Evolutionary conservation across 208 protist genomes (phyloP).

Genomic region (Trichomonas vaginalis): DNA sequence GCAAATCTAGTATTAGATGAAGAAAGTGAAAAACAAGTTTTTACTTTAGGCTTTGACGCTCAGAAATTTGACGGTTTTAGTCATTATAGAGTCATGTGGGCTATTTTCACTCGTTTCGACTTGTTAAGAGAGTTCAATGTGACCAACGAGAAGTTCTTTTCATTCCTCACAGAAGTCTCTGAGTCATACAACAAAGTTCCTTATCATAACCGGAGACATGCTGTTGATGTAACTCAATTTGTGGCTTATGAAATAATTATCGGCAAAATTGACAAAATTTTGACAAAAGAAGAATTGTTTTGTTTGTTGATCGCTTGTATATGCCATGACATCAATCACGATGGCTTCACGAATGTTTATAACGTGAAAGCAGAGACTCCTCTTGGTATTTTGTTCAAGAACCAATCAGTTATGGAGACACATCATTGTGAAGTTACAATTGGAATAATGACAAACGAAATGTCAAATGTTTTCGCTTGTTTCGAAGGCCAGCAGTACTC

Average conservation of each 20-base stretch:
- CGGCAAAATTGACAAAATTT: slow-evolving; percentile 42
- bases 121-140: slow-evolving; percentile 19
- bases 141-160: neutral
- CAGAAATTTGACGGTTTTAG: neutral
- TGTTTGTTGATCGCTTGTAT: slow-evolving; percentile 60
- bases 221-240: slow-evolving; percentile 49
- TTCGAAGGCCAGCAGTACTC: slow-evolving; percentile 26
- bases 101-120: slow-evolving; percentile 13
- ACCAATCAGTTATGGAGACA: slow-evolving; percentile 45
- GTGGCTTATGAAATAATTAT: slow-evolving; percentile 32
- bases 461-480: slow-evolving; percentile 24
- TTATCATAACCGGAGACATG: slow-evolving; percentile 54
- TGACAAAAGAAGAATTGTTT: slow-evolving; percentile 54
- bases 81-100: neutral
- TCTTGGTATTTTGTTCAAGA: slow-evolving; percentile 56
- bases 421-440: slow-evolving; percentile 40
- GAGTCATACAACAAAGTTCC: slow-evolving; percentile 32
- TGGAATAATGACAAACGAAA: slow-evolving; percentile 18
- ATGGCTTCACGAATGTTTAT: slow-evolving; percentile 81
- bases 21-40: neutral
- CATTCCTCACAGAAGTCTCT: neutral
- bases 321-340: slow-evolving; percentile 83
- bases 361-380: slow-evolving; percentile 62
- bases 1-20: neutral
- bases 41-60: neutral